phyloP scores from a whole-genome alignment of 257 asterid species.

The Catharanthus roseus region DNA sequence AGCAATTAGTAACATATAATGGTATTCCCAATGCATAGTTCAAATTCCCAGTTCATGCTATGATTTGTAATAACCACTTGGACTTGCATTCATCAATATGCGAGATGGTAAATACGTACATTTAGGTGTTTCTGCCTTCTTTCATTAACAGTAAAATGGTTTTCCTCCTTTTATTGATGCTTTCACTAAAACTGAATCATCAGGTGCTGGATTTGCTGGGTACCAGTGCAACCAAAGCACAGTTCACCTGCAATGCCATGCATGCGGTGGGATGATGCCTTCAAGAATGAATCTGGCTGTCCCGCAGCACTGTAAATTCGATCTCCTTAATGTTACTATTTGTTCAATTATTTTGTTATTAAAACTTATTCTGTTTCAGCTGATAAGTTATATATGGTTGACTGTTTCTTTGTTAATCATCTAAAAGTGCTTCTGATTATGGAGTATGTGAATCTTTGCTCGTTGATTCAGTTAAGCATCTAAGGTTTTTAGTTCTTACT shows the following conservation, averaged over 20 bases:
- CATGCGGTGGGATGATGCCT: slow-evolving; percentile 97
- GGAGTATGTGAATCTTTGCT: neutral
- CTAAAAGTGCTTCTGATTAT: neutral
- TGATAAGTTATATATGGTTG: neutral
- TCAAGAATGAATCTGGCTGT: slow-evolving; percentile 51
- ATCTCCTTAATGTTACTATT: slow-evolving; percentile 12
- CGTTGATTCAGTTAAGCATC: neutral
- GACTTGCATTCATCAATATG: neutral
- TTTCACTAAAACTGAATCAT: slow-evolving; percentile 16
- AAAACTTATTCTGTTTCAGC: neutral
- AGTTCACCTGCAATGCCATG: slow-evolving; percentile 84
- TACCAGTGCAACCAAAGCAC: slow-evolving; percentile 69
- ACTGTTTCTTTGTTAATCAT: neutral
- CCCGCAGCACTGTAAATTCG: slow-evolving; percentile 73
- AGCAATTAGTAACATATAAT: neutral
- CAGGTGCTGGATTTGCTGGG: slow-evolving; percentile 65
- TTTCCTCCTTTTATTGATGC: slow-evolving; percentile 8
- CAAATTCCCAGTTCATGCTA: neutral
- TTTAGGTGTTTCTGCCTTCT: neutral
- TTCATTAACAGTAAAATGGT: neutral
- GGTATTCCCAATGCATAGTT: neutral
- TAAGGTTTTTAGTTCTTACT: neutral
- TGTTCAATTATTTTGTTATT: neutral
- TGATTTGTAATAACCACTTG: neutral
- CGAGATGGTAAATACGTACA: neutral